Base-by-base conservation (phyloP, 345 rosid species). In the Ceriops tagal region DNA sequence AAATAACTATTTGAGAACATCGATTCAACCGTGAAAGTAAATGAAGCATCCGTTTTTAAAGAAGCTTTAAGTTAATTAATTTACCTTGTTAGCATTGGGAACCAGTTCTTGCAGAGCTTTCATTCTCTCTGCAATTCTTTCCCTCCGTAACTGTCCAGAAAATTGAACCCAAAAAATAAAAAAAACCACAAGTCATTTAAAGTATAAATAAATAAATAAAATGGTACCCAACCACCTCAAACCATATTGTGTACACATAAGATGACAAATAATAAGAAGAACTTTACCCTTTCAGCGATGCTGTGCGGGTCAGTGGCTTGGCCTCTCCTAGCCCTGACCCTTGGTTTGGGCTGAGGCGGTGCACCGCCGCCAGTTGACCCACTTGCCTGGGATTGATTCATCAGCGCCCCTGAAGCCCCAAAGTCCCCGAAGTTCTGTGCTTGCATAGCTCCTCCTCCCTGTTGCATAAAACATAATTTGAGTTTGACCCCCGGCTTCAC, bases 281-380 rank as follows among this genome's bases (percentile, higher is more conserved):
- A 24, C 26, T 27, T 24, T 84, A 95, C 99, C 61, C 99, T 72
- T 74, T 95, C 99, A 51, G 99, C 99, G 31, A 95, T 92, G 73
- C 99, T 95, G 67, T 95, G 99, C 35, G 99, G 99, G 69, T 92
- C 99, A 35, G 99, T 95, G 32, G 99, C 99, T 83, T 95, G 99
- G 66, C 99, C 99, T 79, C 99, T 85, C 72, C 98, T 75, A 24
- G 99, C 99, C 75, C 99, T 79, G 19, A 88, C 90, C 66, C 92
- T 82, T 53, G 87, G 98, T 78, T 78, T 90, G 0, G 95, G 95
- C 58, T 88, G 95, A 10, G 81, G 82, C 8, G 92, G 81, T 27
- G 86, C 83, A 19, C 86, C 90, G 0, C 86, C 31, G 19, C 31
- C 83, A 35, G 65, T 69, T 2, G 95, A 84, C 15, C 87, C 95